These are phyloP conservation scores for Aureobasidium melanogenum DNA, from an alignment of 2,329 filamentous ascomycete species.

Conservation along the genomic window DNA sequence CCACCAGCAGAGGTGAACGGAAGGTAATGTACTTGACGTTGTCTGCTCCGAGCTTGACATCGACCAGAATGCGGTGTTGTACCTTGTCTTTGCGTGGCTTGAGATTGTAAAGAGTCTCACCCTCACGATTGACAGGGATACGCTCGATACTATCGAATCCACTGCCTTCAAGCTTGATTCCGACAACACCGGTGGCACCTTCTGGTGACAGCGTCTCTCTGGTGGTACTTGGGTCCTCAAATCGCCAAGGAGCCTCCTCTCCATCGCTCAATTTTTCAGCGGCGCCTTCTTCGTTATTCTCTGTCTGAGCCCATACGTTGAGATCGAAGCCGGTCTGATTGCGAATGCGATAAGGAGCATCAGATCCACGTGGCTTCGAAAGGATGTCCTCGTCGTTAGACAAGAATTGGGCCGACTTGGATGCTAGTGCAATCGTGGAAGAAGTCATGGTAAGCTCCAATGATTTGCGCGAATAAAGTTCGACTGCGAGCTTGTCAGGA, in stretches of 20 bases:
- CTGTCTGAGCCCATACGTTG: slow-evolving; percentile 69
- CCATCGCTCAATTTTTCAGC: slow-evolving; percentile 76
- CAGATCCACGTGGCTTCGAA: slow-evolving; percentile 81
- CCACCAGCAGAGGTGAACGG: slow-evolving; percentile 79
- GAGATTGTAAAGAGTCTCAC: slow-evolving; percentile 81
- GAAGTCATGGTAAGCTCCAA: slow-evolving; percentile 91
- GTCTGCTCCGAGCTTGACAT: slow-evolving; percentile 81
- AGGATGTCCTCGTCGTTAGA: slow-evolving; percentile 83
- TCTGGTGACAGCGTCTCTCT: slow-evolving; percentile 86
- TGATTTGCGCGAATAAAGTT: slow-evolving; percentile 78
- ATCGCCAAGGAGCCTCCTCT: slow-evolving; percentile 87
- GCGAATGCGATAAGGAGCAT: slow-evolving; percentile 85
- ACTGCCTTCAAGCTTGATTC: slow-evolving; percentile 79
- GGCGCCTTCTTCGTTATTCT: slow-evolving; percentile 60
- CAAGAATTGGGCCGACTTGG: slow-evolving; percentile 87
- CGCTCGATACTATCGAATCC: slow-evolving; percentile 87
- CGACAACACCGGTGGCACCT: slow-evolving; percentile 67
- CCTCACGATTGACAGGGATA: slow-evolving; percentile 87
- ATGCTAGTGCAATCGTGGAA: slow-evolving; percentile 83
- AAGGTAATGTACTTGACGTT: slow-evolving; percentile 98
- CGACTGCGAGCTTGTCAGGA: slow-evolving; percentile 69
- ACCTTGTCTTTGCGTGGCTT: slow-evolving; percentile 79
- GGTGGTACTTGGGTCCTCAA: slow-evolving; percentile 94
- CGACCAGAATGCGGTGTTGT: slow-evolving; percentile 82
- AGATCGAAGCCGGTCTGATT: slow-evolving; percentile 95